phyloP scores from a whole-genome alignment of 371 early-diverging fungal species.

The Thermomucor indicae-seudaticae region DNA sequence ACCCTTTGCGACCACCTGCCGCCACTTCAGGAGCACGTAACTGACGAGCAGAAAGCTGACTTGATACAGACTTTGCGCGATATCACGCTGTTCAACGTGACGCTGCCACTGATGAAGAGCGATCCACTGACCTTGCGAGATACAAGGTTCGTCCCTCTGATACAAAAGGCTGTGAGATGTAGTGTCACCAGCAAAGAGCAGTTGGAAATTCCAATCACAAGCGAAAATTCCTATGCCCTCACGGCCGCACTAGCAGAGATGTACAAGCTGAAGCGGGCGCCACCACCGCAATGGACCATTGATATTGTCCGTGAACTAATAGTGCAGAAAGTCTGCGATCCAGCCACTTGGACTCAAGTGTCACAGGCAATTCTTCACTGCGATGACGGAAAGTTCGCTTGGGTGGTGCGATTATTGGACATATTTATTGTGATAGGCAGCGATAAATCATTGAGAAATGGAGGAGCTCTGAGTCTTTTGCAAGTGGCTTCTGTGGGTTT shows the following conservation, averaged over 20 bases:
- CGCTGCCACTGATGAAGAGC: conserved; percentile 7
- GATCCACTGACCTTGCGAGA: background rate
- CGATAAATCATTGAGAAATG: background rate
- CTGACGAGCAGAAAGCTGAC: conserved; percentile 12
- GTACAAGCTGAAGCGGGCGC: conserved; percentile 19
- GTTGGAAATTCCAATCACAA: no score
- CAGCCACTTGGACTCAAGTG: conserved; percentile 18
- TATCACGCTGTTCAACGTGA: conserved; percentile 14
- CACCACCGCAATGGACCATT: conserved; percentile 10
- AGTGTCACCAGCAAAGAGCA: conserved; percentile 14
- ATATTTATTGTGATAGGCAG: conserved; percentile 42
- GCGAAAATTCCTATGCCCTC: conserved; percentile 5
- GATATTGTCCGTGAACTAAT: conserved; percentile 17
- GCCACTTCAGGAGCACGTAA: background rate
- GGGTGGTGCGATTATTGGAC: conserved; percentile 52
- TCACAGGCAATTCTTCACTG: conserved; percentile 10
- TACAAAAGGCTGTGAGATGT: conserved; percentile 14
- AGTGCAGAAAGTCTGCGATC: conserved; percentile 17
- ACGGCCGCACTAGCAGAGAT: conserved; percentile 23
- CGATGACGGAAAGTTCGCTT: conserved; percentile 19
- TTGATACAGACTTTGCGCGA: conserved; percentile 15
- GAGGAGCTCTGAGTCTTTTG: background rate
- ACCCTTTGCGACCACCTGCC: conserved; percentile 23
- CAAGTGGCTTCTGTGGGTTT: conserved; percentile 8
- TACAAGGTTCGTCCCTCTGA: background rate